phyloP scores from a whole-genome alignment of 768 basidiomycete genomes.

The Lentinula sp. region DNA sequence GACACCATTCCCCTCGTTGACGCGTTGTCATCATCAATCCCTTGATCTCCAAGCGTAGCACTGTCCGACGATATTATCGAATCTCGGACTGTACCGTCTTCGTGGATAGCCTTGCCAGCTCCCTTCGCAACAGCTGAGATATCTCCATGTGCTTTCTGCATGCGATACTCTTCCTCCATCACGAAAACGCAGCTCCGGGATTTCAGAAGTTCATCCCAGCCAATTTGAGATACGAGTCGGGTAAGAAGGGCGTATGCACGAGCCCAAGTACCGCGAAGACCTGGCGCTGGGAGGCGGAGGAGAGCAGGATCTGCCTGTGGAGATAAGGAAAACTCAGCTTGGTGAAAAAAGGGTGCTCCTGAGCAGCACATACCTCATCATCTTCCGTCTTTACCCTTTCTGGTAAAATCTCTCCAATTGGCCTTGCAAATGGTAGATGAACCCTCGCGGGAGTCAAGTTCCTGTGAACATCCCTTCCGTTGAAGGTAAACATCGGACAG shows the following conservation, averaged over 20 bases:
- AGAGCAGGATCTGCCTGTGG: constrained; percentile 87
- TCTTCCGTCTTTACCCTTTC: constrained; percentile 78
- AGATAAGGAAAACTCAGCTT: not conserved
- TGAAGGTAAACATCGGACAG: constrained; percentile 99
- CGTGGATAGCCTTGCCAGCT: constrained; percentile 45
- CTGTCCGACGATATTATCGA: constrained; percentile 14
- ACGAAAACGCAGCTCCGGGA: constrained; percentile 94
- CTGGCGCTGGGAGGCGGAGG: constrained; percentile 90
- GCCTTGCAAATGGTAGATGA: constrained; percentile 80
- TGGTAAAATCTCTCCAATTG: constrained; percentile 87
- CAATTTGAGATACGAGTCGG: constrained; percentile 87
- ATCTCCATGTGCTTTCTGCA: constrained; percentile 85
- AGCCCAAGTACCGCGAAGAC: constrained; percentile 92
- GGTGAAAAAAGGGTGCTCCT: not conserved
- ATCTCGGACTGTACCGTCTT: constrained; percentile 12
- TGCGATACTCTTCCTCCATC: constrained; percentile 99
- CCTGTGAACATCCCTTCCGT: constrained; percentile 90
- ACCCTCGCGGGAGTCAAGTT: constrained; percentile 73
- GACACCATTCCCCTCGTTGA: constrained; percentile 60
- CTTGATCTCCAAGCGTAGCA: constrained; percentile 16
- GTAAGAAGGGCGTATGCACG: constrained; percentile 90
- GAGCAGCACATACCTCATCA: constrained; percentile 53
- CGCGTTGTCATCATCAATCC: constrained; percentile 56
- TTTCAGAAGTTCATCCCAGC: constrained; percentile 98
- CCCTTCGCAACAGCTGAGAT: constrained; percentile 46